Evolutionary conservation across 2,329 filamentous ascomycete species (phyloP).

Genomic region (Alternaria triticimaculans): DNA sequence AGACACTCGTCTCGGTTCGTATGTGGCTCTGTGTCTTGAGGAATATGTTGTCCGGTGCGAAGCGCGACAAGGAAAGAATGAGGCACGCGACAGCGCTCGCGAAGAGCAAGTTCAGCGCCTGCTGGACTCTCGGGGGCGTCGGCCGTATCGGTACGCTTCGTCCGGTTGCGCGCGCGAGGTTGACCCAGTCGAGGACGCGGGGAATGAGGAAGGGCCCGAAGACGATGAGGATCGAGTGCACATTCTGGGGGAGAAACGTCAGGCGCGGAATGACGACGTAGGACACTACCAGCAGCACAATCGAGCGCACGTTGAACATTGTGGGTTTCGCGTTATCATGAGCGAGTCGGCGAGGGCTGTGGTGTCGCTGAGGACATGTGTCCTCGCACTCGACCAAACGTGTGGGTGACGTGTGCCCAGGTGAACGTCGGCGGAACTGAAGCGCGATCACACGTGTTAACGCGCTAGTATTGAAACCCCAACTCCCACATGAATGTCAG

Average conservation of each 20-base stretch:
- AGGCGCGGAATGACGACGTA: slow-evolving; percentile 48
- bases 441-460: slow-evolving; percentile 18
- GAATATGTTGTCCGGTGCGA: slow-evolving; percentile 85
- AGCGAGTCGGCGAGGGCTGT: background rate
- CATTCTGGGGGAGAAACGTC: slow-evolving; percentile 42
- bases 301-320: slow-evolving; percentile 45
- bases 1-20: slow-evolving; percentile 81
- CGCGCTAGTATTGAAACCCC: background rate
- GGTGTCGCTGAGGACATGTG: slow-evolving; percentile 16
- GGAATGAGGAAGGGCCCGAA: slow-evolving; percentile 76
- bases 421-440: slow-evolving; percentile 2
- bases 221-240: slow-evolving; percentile 54
- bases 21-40: slow-evolving; percentile 77
- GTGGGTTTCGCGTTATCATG: slow-evolving; percentile 17
- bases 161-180: slow-evolving; percentile 55
- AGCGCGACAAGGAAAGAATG: slow-evolving; percentile 68
- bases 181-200: slow-evolving; percentile 69
- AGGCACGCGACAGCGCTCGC: slow-evolving; percentile 61
- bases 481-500: background rate
- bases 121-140: slow-evolving; percentile 60
- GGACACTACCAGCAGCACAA: slow-evolving; percentile 40
- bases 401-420: slow-evolving; percentile 12
- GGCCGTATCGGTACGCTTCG: slow-evolving; percentile 60
- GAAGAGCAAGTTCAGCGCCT: slow-evolving; percentile 68
- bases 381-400: slow-evolving; percentile 10